A percentile compares a stretch with the other conserved stretches of the same genome.
Evolutionary conservation across 116 monocot species (phyloP).

Genomic region (Zostera marina): DNA sequence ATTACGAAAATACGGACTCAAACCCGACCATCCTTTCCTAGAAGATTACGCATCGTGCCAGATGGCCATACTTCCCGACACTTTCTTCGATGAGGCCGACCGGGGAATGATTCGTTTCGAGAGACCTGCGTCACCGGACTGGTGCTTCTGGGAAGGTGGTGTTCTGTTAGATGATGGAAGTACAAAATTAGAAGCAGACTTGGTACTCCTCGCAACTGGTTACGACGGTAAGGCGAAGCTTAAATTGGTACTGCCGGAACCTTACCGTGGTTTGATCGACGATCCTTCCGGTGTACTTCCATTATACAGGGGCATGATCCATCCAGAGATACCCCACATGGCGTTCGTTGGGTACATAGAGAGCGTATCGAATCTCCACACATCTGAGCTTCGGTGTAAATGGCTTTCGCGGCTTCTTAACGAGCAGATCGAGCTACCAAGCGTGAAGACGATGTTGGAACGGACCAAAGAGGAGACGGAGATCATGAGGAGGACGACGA

Average conservation of each 20-base stretch:
- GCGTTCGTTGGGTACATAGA: conserved; percentile 92
- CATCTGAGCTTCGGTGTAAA: conserved; percentile 70
- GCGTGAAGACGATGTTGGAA: conserved; percentile 30
- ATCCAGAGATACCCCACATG: conserved; percentile 80
- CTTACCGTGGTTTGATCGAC: conserved; percentile 4
- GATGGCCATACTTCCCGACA: conserved; percentile 79
- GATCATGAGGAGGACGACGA: conserved; percentile 57
- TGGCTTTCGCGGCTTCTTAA: conserved; percentile 68
- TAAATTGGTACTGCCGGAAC: conserved; percentile 5
- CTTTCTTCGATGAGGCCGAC: conserved; percentile 70
- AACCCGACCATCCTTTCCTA: conserved; percentile 59
- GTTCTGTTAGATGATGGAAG: conserved; percentile 28
- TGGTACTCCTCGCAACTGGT: conserved; percentile 79
- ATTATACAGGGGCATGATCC: conserved; percentile 41
- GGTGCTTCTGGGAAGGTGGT: conserved; percentile 59
- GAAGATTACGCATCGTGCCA: conserved; percentile 81
- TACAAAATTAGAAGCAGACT: conserved; percentile 56
- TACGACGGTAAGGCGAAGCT: conserved; percentile 8
- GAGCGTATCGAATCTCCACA: conserved; percentile 95
- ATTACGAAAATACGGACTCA: conserved; percentile 57
- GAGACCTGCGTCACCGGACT: conserved; percentile 19
- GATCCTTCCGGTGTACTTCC: neutral
- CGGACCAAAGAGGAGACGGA: conserved; percentile 39
- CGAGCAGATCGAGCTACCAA: conserved; percentile 48
- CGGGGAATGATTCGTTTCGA: conserved; percentile 44